These are phyloP conservation scores for Xylaria sp. DNA, from an alignment of 2,329 filamentous ascomycete species.

Conservation along the genomic window DNA sequence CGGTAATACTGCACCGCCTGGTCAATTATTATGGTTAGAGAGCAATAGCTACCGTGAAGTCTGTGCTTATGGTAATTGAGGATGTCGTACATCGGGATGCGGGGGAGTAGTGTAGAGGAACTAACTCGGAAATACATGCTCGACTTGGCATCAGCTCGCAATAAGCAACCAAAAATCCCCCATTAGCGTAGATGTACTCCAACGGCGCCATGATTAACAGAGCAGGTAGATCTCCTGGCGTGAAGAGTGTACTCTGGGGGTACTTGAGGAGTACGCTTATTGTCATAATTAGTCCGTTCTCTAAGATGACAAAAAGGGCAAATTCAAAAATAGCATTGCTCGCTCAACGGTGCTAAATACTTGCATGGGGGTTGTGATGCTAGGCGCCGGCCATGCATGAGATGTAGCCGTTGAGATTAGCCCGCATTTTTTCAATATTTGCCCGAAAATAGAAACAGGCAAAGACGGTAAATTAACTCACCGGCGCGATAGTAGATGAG, in stretches of 20 bases:
- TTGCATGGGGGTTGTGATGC: slow-evolving; percentile 27
- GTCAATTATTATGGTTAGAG: neutral
- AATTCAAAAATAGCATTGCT: slow-evolving; percentile 43
- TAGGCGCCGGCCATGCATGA: slow-evolving; percentile 37
- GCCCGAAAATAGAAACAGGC: slow-evolving; percentile 32
- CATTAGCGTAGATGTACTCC: slow-evolving; percentile 3
- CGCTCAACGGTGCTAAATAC: slow-evolving; percentile 31
- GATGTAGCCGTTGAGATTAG: slow-evolving; percentile 30
- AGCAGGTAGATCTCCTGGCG: neutral
- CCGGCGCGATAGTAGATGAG: neutral
- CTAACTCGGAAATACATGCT: slow-evolving; percentile 3
- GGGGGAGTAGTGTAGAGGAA: slow-evolving; percentile 9
- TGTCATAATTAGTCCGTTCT: slow-evolving; percentile 37
- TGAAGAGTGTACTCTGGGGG: neutral
- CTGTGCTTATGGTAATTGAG: slow-evolving; percentile 20
- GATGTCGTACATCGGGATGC: slow-evolving; percentile 21
- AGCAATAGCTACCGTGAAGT: neutral
- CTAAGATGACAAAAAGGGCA: slow-evolving; percentile 27
- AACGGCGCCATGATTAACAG: slow-evolving; percentile 3
- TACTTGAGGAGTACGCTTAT: neutral
- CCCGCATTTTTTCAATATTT: slow-evolving; percentile 33
- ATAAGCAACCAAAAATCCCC: slow-evolving; percentile 10
- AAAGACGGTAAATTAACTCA: slow-evolving; percentile 23
- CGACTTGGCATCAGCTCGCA: neutral
- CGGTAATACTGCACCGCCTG: neutral